A percentile compares a stretch with the other conserved stretches of the same genome.
phyloP scores from a whole-genome alignment of 2,329 filamentous ascomycete species.

The Aspergillus aculeatus region DNA sequence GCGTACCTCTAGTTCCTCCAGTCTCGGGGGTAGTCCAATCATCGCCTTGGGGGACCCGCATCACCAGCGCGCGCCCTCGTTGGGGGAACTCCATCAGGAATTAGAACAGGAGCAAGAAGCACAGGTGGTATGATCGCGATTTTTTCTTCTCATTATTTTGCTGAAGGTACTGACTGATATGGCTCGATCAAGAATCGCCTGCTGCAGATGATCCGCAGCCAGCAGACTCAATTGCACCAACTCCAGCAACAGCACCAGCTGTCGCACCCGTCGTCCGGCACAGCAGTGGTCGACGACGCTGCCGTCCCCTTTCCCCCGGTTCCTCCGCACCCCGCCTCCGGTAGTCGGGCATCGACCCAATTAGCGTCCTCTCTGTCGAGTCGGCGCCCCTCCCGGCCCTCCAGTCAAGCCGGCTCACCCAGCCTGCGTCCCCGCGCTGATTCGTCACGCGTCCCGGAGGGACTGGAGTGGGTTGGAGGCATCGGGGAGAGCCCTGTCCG shows the following conservation, averaged over 20 bases:
- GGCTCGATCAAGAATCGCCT: conserved; percentile 44
- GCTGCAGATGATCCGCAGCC: conserved; percentile 50
- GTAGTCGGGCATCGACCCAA: conserved; percentile 35
- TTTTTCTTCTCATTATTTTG: background rate
- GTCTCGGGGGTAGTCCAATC: conserved; percentile 42
- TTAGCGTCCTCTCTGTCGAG: conserved; percentile 35
- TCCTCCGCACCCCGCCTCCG: conserved; percentile 26
- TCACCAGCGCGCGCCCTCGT: conserved; percentile 48
- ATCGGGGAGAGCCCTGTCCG: conserved; percentile 29
- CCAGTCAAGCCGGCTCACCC: conserved; percentile 41
- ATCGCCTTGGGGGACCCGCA: conserved; percentile 48
- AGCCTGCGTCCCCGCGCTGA: conserved; percentile 34
- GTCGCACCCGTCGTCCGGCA: conserved; percentile 8
- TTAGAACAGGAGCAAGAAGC: conserved; percentile 53
- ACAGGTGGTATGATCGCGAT: conserved; percentile 45
- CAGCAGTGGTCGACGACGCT: conserved; percentile 43
- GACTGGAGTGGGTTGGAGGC: conserved; percentile 26
- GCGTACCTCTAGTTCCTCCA: conserved; percentile 45
- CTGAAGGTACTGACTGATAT: conserved; percentile 4
- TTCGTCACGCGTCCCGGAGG: conserved; percentile 24
- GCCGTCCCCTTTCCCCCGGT: conserved; percentile 40
- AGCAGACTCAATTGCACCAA: conserved; percentile 47
- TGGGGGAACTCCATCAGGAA: conserved; percentile 52
- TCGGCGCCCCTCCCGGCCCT: conserved; percentile 34
- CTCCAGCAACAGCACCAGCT: conserved; percentile 34